Evolutionary conservation across 2,329 filamentous ascomycete species (phyloP), one percentile per base, ranked within the genome.

Genomic region (Pseudovirgaria hyperparasitica): DNA sequence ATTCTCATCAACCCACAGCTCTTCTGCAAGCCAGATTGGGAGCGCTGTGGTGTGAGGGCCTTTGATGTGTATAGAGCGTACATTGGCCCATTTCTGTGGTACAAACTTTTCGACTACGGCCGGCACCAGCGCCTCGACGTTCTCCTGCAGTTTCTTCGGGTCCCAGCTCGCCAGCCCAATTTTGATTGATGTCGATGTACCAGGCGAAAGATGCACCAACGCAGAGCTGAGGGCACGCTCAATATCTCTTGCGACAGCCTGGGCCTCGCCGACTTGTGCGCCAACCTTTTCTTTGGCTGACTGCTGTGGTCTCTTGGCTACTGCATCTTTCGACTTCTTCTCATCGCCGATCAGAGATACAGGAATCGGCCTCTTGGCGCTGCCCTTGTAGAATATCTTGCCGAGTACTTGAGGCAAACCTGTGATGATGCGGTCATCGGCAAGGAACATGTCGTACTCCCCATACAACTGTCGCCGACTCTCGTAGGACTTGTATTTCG

Each of bases 361-460:
- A 15, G 90, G 86, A 32, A 98, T 74, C 7, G 90, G 90, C 20
- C 87, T 70, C 67, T 96, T 96, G 37, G 60, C 59, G 10, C 77
- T 82, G 30, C 62, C 68, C 62, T 85, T 79, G 70, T 90, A 96
- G 55, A 98, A 96, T 2, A 78, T 78, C 63, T 93, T 96, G 42
- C 87, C 90, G 9, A 98, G 72, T 3, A 76, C 63, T 38, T 72
- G 70, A 30, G 86, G 82, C 33, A 96, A 67, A 33, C 68, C 63
- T 32, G 68, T 70, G 35, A 75, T 60, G 29, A 98, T 80, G 25
- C 90, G 70, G 48, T 93, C 82, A 52, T 98, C 90, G 27, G 81
- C 87, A 31, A 98, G 67, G 62, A 98, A 96, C 30, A 96, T 62
- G 51, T 96, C 90, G 55, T 94, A 84, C 54, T 93, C 82, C 23